A percentile compares a stretch with the other conserved stretches of the same genome.
Evolutionary conservation across 148 eudicot species (phyloP).

Genomic region (Beta vulgaris): DNA sequence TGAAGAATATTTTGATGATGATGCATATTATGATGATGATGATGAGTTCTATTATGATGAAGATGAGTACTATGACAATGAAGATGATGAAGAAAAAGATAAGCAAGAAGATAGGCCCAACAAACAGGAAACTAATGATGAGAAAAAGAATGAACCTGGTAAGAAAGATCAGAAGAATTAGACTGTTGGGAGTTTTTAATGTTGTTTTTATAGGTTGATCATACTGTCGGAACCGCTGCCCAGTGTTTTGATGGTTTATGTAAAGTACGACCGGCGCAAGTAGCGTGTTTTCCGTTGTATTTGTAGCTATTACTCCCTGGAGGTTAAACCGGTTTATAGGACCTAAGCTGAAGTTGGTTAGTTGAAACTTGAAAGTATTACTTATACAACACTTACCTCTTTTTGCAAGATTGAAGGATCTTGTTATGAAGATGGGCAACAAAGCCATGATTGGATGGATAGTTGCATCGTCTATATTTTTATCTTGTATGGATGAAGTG

Average conservation of each 20-base stretch:
- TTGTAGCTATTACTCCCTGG: slow-evolving; percentile 14
- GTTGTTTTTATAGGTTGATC: neutral
- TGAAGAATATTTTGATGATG: slow-evolving; percentile 42
- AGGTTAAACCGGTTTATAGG: neutral
- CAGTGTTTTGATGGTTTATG: slow-evolving; percentile 10
- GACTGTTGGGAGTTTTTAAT: neutral
- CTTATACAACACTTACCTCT: neutral
- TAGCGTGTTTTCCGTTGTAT: slow-evolving; percentile 18
- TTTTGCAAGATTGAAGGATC: neutral
- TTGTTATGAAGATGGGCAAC: slow-evolving; percentile 4
- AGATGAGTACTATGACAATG: slow-evolving; percentile 31
- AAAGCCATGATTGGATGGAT: neutral
- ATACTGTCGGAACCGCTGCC: slow-evolving; percentile 5
- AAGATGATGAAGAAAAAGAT: slow-evolving; percentile 1
- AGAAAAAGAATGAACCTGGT: neutral
- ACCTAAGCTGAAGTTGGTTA: neutral
- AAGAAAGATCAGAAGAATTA: slow-evolving; percentile 6
- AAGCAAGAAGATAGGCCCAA: neutral
- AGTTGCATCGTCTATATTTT: neutral
- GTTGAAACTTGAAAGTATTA: neutral
- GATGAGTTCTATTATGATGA: slow-evolving; percentile 35
- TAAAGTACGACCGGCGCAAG: slow-evolving; percentile 11
- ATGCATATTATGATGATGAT: slow-evolving; percentile 27
- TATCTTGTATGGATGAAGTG: neutral
- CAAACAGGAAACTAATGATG: neutral